Percentiles rank a stretch among this genome's conserved stretches.
These are phyloP conservation scores for Beta corolliflora DNA, from an alignment of 179 eudicot genomes.

Conservation along the genomic window DNA sequence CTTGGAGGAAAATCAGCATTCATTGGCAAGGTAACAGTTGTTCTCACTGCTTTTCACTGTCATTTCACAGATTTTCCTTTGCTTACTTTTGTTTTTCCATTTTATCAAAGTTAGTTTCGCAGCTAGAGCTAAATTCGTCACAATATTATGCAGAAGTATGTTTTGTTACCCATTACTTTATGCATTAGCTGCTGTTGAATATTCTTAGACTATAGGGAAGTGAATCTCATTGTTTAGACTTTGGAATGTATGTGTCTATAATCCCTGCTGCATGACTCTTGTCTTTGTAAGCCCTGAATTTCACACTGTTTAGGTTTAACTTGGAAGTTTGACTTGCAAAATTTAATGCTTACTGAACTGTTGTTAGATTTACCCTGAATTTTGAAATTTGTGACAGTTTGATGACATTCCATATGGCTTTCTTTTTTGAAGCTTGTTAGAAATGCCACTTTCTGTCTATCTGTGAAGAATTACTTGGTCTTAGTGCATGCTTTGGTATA, in stretches of 20 bases:
- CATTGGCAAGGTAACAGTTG: conserved; percentile 71
- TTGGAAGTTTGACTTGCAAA: neutral
- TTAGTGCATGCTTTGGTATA: too few relatives aligned
- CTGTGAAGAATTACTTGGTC: neutral
- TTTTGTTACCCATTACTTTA: neutral
- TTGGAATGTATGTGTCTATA: neutral
- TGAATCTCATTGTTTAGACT: neutral
- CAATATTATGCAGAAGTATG: neutral
- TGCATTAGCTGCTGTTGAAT: neutral
- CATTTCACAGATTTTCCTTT: neutral
- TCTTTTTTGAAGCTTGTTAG: neutral
- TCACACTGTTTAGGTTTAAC: neutral
- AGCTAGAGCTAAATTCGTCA: neutral
- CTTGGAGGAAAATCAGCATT: conserved; percentile 92
- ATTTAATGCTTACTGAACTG: neutral
- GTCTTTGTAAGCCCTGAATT: neutral
- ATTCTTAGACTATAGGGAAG: neutral
- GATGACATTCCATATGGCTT: neutral
- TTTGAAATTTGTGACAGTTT: neutral
- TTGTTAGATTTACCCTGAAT: neutral
- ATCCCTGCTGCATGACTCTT: neutral
- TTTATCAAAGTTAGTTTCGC: neutral
- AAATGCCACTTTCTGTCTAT: neutral
- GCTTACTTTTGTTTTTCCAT: neutral
- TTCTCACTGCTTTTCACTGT: neutral